phyloP scores from a whole-genome alignment of 176 grass and related monocot genomes.

The Urochloa ruziziensis region DNA sequence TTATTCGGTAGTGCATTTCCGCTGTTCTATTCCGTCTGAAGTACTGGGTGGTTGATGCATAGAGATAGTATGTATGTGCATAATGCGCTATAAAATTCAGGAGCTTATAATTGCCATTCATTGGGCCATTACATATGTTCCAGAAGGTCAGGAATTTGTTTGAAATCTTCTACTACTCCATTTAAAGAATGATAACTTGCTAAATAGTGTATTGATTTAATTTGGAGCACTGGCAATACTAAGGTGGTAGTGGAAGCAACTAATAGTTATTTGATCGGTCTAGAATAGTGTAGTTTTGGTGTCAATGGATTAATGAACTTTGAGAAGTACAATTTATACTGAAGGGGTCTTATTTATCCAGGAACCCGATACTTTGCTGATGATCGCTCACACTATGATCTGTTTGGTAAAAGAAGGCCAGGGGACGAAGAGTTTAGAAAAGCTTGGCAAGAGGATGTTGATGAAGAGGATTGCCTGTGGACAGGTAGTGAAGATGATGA shows the following conservation, averaged over 20 bases:
- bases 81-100: background rate
- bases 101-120: background rate
- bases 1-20: background rate
- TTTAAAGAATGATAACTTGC: background rate
- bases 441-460: constrained; percentile 74
- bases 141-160: background rate
- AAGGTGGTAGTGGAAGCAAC: background rate
- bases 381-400: constrained; percentile 50
- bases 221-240: no score
- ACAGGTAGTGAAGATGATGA: constrained; percentile 86
- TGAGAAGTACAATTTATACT: background rate
- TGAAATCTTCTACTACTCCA: background rate
- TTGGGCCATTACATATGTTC: background rate
- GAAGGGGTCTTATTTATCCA: constrained; percentile 20
- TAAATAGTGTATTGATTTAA: background rate
- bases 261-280: background rate
- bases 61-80: background rate
- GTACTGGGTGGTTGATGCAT: background rate
- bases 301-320: background rate
- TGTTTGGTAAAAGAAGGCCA: constrained; percentile 80
- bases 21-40: background rate
- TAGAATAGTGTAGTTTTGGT: constrained; percentile 20
- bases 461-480: constrained; percentile 91
- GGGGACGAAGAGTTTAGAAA: constrained; percentile 88
- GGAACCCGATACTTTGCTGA: constrained; percentile 58